A percentile compares a stretch with the other conserved stretches of the same genome.
Evolutionary conservation across 495 filamentous ascomycete species (phyloP).

Genomic region (Pyrenula aspistea): DNA sequence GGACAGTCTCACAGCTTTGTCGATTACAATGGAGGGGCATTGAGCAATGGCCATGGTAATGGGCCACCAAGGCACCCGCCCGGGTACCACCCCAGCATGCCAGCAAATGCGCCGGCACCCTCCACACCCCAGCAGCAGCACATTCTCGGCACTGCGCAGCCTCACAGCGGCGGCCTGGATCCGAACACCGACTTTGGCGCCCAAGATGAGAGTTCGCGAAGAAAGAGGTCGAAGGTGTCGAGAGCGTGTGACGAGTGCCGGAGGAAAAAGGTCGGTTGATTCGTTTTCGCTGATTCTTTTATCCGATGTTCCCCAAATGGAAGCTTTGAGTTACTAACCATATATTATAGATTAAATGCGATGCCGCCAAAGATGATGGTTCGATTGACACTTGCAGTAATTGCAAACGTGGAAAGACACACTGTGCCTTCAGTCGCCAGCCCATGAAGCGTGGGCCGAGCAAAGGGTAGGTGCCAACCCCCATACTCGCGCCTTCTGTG

Average conservation of each 20-base stretch:
- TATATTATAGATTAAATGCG: slow-evolving; percentile 65
- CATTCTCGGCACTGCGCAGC: slow-evolving; percentile 33
- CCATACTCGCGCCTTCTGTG: slow-evolving; percentile 4
- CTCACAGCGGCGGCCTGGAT: slow-evolving; percentile 39
- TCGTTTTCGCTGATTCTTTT: slow-evolving; percentile 2
- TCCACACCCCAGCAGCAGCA: slow-evolving; percentile 27
- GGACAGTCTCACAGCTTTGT: not conserved
- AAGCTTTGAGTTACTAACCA: slow-evolving; percentile 9
- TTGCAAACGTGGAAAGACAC: slow-evolving; percentile 64
- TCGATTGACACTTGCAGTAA: slow-evolving; percentile 68
- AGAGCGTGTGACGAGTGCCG: slow-evolving; percentile 92
- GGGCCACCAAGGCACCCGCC: not conserved
- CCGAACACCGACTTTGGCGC: slow-evolving; percentile 37
- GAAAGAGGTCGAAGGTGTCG: slow-evolving; percentile 85
- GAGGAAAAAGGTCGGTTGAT: slow-evolving; percentile 63
- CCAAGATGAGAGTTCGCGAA: slow-evolving; percentile 53
- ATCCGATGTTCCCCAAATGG: not conserved
- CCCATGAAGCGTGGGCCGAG: slow-evolving; percentile 92
- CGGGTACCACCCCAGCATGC: not conserved
- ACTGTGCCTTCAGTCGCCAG: slow-evolving; percentile 82
- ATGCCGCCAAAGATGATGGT: slow-evolving; percentile 68
- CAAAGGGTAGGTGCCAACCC: slow-evolving; percentile 57
- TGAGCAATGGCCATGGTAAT: not conserved
- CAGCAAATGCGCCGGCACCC: not conserved
- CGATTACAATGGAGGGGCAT: not conserved